Conservation (phyloP, 2,329 filamentous ascomycete species). For the Scopulariopsis brevicaulis region DNA sequence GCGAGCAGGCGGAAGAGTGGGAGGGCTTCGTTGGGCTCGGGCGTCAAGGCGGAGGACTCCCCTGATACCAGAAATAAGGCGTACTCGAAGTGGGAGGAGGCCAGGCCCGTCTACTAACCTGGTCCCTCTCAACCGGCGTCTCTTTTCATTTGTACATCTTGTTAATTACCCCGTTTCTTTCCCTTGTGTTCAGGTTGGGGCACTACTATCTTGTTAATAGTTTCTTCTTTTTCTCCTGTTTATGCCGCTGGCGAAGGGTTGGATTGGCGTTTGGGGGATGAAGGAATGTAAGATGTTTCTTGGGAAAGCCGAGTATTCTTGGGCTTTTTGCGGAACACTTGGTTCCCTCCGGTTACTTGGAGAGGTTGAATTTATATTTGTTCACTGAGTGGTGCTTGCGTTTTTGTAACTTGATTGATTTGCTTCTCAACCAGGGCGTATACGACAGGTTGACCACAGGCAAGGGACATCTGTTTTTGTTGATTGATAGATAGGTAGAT, state of each 20-base stretch:
- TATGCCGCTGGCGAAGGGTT: background rate
- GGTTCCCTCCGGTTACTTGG: background rate
- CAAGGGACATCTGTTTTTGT: background rate
- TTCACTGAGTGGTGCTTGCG: background rate
- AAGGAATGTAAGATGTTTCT: background rate
- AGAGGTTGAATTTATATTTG: background rate
- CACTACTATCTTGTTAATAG: slow-evolving; percentile 2
- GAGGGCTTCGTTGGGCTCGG: slow-evolving; percentile 33
- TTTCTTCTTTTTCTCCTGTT: background rate
- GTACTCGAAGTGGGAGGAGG: slow-evolving; percentile 27
- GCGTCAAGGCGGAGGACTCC: slow-evolving; percentile 21
- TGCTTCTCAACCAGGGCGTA: background rate
- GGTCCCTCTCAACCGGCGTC: slow-evolving; percentile 3
- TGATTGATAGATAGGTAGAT: background rate
- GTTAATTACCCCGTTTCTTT: background rate
- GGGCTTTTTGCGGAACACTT: background rate
- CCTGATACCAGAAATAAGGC: slow-evolving; percentile 7
- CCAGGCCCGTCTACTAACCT: slow-evolving; percentile 27
- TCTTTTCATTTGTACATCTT: slow-evolving; percentile 6
- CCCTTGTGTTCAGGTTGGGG: background rate
- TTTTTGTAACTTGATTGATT: background rate
- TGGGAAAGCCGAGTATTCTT: background rate
- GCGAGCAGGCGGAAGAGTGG: slow-evolving; percentile 37
- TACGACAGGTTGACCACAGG: background rate
- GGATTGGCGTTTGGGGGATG: background rate